These are phyloP conservation scores for Geosiphon pyriformis DNA, from an alignment of 192 early-diverging fungal genomes.

Conservation along the genomic window DNA sequence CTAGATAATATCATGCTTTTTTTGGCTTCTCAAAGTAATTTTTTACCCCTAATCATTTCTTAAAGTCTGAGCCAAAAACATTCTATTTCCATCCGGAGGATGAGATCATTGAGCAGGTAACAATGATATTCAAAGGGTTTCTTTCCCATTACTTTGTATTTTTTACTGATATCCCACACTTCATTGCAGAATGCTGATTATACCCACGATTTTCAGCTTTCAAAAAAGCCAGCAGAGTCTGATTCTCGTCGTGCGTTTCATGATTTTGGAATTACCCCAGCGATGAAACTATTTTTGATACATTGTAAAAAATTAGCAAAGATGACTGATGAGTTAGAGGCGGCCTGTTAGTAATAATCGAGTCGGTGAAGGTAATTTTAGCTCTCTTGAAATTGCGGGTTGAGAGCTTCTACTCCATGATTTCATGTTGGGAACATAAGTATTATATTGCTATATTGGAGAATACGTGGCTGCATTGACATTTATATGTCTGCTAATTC, in stretches of 20 bases:
- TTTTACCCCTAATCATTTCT: neutral
- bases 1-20: neutral
- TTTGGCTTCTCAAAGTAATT: neutral
- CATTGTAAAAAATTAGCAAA: conserved; percentile 49
- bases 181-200: conserved; percentile 50
- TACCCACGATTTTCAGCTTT: conserved; percentile 78
- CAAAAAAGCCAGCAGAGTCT: conserved; percentile 58
- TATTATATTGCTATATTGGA: too few species aligned
- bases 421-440: too few species aligned
- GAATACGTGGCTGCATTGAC: too few species aligned
- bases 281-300: conserved; percentile 60
- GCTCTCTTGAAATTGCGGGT: too few species aligned
- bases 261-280: conserved; percentile 78
- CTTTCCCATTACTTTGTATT: neutral
- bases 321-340: conserved; percentile 26
- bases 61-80: conserved; percentile 32
- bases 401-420: too few species aligned
- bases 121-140: neutral
- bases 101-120: conserved; percentile 70
- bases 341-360: conserved; percentile 19
- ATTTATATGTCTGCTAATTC: too few species aligned
- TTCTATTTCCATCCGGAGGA: conserved; percentile 92
- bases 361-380: too few species aligned
- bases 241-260: conserved; percentile 78
- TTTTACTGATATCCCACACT: neutral